Evolutionary conservation across 2,329 filamentous ascomycete species (phyloP), one percentile per base, ranked within the genome.

Genomic region (Xylariaceae sp.): DNA sequence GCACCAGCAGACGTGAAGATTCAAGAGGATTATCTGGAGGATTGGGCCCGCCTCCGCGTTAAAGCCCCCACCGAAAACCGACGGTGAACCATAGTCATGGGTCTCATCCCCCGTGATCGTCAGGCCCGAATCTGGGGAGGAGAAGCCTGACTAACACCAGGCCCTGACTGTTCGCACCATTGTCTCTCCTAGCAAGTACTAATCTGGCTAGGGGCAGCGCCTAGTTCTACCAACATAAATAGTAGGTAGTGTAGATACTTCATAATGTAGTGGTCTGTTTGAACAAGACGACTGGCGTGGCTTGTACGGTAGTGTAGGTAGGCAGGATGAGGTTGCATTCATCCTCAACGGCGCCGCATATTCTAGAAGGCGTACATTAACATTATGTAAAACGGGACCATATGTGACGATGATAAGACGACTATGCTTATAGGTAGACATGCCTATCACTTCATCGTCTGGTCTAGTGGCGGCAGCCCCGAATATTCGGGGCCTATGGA

Each of bases 1-100:
- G 35, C 35, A 45, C 51, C 49, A 54, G 34, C 45, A 50, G 49
- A 46, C 46, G 19, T 53, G 47, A 52, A 52, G 47, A 50, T 19
- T 2, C 19, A 19, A 19, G 19, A 19, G 19, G 19, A 19, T 19
- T 19, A 19, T 19, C 19, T 19, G 19, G 19, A 19, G 19, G 39
- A 51, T 52, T 47, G 50, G 55, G 47, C 29, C 45, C 41, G 49
- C 49, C 58, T 54, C 57, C 57, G 57, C 57, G 54, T 57, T 55
- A 19, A 19, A 19, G 53, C 55, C 55, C 58, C 58, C 58, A 60
- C 58, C 47, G 11, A 50, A 56, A 40, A 32, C 34, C 39, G 6
- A 52, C 49, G 49, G 46, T 34, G 46, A 31, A 50, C 37, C 41
- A 31, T 40, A 27, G 35, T 29, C 50, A 42, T 56, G 34, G 44